Base-by-base conservation (phyloP, 2,329 filamentous ascomycete species). In the Epicoccum nigrum region DNA sequence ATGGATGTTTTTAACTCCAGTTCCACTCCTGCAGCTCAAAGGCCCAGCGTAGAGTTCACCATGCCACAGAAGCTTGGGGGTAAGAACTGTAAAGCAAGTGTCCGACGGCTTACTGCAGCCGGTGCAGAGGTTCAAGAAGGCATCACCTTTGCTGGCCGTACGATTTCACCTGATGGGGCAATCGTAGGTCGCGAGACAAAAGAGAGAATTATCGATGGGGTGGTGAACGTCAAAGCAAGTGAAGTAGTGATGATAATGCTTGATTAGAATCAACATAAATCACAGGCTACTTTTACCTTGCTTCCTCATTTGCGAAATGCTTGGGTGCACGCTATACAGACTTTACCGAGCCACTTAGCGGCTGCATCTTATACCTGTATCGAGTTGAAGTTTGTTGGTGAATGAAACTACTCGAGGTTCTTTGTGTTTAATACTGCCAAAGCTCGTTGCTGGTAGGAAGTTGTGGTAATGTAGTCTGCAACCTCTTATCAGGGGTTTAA, bases 1-100 rank as follows among this genome's bases (percentile, higher is more conserved):
- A 54, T 57, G 51, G 51, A 57, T 4, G 32, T 57, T 0, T 61
- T 50, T 34, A 61, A 61, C 32, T 58, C 57, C 1, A 56, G 46
- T 4, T 35, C 53, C 2, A 54, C 28, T n/a, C 30, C 50, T 8
- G 45, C 35, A 5, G 25, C 8, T 3, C 28, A 46, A 15, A 53
- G 58, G 15, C 7, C 45, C 4, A 51, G 51, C 21, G 48, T 42
- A 2, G 25, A 46, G 3, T 56, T 61, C 16, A n/a, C 33, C 1
- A 11, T 59, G 6, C 58, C 58, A 4, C 7, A n/a, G 13, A 25
- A 39, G 7, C 35, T 54, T 7, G 17, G 25, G 8, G 32, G 50
- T 8, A 46, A 46, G 8, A 50, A 44, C 4, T n/a, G 21, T 7
- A 51, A 48, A 19, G 23, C 28, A 4, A 53, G 15, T 6, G 40